Base-by-base conservation (phyloP, 2,329 filamentous ascomycete genomes). In the Aspergillus amoenus region DNA sequence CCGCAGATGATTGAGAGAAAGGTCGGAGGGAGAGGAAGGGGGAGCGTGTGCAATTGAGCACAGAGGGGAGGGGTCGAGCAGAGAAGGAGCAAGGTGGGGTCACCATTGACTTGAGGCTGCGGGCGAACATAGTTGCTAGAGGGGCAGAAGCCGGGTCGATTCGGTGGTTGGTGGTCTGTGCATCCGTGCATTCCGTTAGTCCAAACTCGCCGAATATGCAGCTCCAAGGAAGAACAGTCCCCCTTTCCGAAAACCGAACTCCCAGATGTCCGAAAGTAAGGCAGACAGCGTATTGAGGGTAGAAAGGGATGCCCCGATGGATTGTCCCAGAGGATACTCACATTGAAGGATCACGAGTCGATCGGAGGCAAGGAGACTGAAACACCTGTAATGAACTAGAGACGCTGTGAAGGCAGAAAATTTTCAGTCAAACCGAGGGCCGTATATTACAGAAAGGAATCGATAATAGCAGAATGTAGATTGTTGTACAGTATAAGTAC, bases 1-100 rank as follows among this genome's bases (percentile, higher is more conserved):
- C 87, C 82, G 84, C 79, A 71, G 88, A 78, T 75, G 89, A 82
- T 71, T 85, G 81, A 75, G 83, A 80, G 73, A 88, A 88, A 65
- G 77, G 76, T 74, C 83, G 71, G 70, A 70, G 67, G 73, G 67
- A 69, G 67, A 73, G 68, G 66, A 68, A 66, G 51, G 64, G 62
- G 48, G 64, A 56, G 44, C 61, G 58, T 55, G 66, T 66, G 63
- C 64, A 69, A 71, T 64, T 65, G 69, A 67, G 63, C 62, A 70
- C 64, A 60, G 70, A 68, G 62, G 64, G 68, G 63, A 68, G 62
- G 70, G 71, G 70, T 64, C 62, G 63, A 66, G 65, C 69, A 69
- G 68, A 71, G 67, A 71, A 74, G 67, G 69, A 70, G 69, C 70
- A 75, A 75, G 73, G 78, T 76, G 78, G 76, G 77, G 78, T 70